phyloP scores from a whole-genome alignment of 768 basidiomycete genomes.

The Fibroporia radiculosa region DNA sequence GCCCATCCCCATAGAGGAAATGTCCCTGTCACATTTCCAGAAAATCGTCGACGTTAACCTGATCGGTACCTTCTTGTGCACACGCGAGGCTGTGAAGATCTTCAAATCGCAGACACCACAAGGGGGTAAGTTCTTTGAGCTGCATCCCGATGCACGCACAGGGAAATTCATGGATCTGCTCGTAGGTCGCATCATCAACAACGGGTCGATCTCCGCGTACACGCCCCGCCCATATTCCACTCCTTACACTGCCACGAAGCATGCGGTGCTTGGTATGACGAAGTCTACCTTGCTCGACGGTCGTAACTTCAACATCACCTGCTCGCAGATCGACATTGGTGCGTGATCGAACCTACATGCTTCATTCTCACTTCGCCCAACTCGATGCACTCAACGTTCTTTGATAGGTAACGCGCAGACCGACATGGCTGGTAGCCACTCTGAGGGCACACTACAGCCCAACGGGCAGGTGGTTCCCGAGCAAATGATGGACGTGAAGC shows the following conservation, averaged over 20 bases:
- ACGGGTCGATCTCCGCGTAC: conserved; percentile 72
- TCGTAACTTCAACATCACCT: conserved; percentile 61
- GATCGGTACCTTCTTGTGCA: conserved; percentile 66
- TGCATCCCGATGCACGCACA: background rate
- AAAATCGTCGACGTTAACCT: conserved; percentile 67
- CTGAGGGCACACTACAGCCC: conserved; percentile 54
- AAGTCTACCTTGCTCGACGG: conserved; percentile 75
- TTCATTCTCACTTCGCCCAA: background rate
- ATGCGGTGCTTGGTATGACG: conserved; percentile 71
- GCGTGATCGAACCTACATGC: conserved; percentile 2
- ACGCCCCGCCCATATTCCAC: conserved; percentile 55
- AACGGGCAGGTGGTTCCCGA: conserved; percentile 54
- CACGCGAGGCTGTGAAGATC: conserved; percentile 60
- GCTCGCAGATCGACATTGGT: conserved; percentile 83
- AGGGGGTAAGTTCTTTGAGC: conserved; percentile 44
- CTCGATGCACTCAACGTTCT: background rate
- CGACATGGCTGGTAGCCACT: conserved; percentile 39
- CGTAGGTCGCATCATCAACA: conserved; percentile 48
- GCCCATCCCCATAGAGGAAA: conserved; percentile 47
- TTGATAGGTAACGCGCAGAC: conserved; percentile 66
- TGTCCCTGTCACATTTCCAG: conserved; percentile 53
- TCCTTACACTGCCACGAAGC: conserved; percentile 75
- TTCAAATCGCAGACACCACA: conserved; percentile 69
- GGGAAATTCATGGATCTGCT: background rate
- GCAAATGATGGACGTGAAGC: conserved; percentile 59